Conservation (phyloP, 208 protist genomes). For the Crithidia thermophila region DNA sequence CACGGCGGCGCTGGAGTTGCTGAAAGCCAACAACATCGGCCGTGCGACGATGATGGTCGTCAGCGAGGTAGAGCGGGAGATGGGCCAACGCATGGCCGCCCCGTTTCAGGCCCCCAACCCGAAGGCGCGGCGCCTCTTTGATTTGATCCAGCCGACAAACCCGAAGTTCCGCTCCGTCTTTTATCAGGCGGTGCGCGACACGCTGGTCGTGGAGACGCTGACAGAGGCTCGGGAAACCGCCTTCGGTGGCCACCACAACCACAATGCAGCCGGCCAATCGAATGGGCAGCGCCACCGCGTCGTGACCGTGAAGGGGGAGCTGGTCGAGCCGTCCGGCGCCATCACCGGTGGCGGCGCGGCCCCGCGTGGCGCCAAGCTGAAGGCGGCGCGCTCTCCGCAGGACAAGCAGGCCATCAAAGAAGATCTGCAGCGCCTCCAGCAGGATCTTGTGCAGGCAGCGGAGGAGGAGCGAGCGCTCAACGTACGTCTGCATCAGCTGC, state of each 20-base stretch:
- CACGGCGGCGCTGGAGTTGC: slow-evolving; percentile 87
- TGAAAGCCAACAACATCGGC: slow-evolving; percentile 95
- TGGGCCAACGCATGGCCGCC: slow-evolving; percentile 43
- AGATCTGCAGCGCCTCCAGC: slow-evolving; percentile 74
- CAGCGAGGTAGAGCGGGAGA: slow-evolving; percentile 88
- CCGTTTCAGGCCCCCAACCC: slow-evolving; percentile 63
- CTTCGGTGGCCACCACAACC: slow-evolving; percentile 42
- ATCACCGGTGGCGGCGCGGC: slow-evolving; percentile 98
- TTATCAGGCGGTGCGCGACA: slow-evolving; percentile 97
- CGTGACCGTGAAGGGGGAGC: slow-evolving; percentile 96
- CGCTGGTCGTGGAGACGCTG: slow-evolving; percentile 96
- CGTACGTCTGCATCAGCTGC: slow-evolving; percentile 65
- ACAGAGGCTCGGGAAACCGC: slow-evolving; percentile 89
- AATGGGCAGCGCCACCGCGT: slow-evolving; percentile 89
- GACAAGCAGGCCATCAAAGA: slow-evolving; percentile 78
- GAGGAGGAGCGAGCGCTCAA: slow-evolving; percentile 72
- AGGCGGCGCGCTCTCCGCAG: slow-evolving; percentile 73
- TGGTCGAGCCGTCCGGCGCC: slow-evolving; percentile 97
- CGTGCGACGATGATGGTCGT: slow-evolving; percentile 98
- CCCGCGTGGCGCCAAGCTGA: slow-evolving; percentile 82
- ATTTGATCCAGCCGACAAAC: slow-evolving; percentile 94
- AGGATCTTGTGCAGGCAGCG: slow-evolving; percentile 71
- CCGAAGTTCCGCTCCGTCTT: slow-evolving; percentile 93
- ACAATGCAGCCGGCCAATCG: neutral
- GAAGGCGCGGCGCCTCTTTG: slow-evolving; percentile 90